Conservation (phyloP, 208 protist genomes). For the Endotrypanum monterogeii region DNA sequence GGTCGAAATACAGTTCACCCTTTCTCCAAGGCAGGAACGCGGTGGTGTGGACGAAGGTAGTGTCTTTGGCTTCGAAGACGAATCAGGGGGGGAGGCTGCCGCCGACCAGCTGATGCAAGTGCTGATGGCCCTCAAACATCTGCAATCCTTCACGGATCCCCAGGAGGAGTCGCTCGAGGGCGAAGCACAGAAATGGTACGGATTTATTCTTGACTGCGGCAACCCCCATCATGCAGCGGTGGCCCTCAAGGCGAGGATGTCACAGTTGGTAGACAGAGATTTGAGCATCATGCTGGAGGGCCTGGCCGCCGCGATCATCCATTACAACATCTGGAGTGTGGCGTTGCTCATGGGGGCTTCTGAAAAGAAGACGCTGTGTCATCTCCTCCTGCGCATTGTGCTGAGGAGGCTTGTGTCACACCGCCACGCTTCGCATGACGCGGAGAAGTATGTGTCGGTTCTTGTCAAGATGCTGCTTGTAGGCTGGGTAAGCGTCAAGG, state of each 20-base stretch:
- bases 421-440: slow-evolving; percentile 21
- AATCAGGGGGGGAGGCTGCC: not conserved
- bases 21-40: not conserved
- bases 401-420: slow-evolving; percentile 38
- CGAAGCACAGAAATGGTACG: not conserved
- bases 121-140: not conserved
- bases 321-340: not conserved
- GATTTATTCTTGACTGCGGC: not conserved
- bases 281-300: slow-evolving; percentile 2
- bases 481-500: slow-evolving; percentile 55
- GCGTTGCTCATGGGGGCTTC: not conserved
- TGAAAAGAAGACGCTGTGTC: slow-evolving; percentile 37
- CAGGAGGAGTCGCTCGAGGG: not conserved
- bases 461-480: slow-evolving; percentile 56
- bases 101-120: not conserved
- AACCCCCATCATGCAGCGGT: not conserved
- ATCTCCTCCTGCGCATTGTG: slow-evolving; percentile 59
- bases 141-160: not conserved
- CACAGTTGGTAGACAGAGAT: not conserved
- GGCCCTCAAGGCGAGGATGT: slow-evolving; percentile 43
- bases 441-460: slow-evolving; percentile 30
- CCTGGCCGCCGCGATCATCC: slow-evolving; percentile 6
- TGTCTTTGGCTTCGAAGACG: slow-evolving; percentile 4
- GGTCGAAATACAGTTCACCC: slow-evolving; percentile 9
- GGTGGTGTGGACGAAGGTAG: not conserved